phyloP scores from a whole-genome alignment of 192 early-diverging fungal species.

The Coemansia sp. region DNA sequence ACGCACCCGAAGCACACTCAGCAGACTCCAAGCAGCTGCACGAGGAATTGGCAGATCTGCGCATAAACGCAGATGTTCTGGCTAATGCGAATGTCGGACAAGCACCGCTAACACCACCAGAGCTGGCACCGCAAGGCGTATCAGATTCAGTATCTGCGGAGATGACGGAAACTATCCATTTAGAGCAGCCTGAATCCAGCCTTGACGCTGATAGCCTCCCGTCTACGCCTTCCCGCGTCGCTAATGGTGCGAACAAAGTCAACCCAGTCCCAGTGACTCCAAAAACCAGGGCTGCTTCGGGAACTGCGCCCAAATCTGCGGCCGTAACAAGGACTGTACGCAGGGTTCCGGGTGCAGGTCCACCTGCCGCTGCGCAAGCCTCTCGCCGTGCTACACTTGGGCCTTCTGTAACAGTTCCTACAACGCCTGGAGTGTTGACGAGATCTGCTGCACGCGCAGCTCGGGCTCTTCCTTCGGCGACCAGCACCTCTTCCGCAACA shows the following conservation, averaged over 20 bases:
- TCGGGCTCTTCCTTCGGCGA: slow-evolving; percentile 8
- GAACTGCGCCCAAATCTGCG: slow-evolving; percentile 5
- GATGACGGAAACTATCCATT: background rate
- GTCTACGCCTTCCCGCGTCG: too few relatives aligned
- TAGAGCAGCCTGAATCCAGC: too few relatives aligned
- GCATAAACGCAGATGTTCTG: slow-evolving; percentile 3
- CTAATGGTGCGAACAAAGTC: background rate
- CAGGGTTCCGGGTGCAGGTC: slow-evolving; percentile 9
- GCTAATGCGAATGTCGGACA: background rate
- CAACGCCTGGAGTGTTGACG: slow-evolving; percentile 12
- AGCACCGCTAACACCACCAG: background rate
- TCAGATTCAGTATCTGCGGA: background rate
- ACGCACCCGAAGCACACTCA: background rate
- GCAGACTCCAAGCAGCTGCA: slow-evolving; percentile 1
- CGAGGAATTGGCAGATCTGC: slow-evolving; percentile 20
- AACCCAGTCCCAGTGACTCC: background rate
- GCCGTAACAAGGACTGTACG: slow-evolving; percentile 19
- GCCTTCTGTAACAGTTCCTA: background rate
- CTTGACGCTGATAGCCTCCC: too few relatives aligned
- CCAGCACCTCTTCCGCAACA: slow-evolving; percentile 2
- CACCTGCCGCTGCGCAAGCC: slow-evolving; percentile 11
- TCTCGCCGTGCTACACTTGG: slow-evolving; percentile 24
- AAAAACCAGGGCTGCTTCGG: slow-evolving; percentile 1
- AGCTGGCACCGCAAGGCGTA: background rate
- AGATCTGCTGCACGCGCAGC: slow-evolving; percentile 7